These are phyloP conservation scores for Rhynchosporium secalis DNA, from an alignment of 2,329 filamentous ascomycete genomes.

Conservation along the genomic window DNA sequence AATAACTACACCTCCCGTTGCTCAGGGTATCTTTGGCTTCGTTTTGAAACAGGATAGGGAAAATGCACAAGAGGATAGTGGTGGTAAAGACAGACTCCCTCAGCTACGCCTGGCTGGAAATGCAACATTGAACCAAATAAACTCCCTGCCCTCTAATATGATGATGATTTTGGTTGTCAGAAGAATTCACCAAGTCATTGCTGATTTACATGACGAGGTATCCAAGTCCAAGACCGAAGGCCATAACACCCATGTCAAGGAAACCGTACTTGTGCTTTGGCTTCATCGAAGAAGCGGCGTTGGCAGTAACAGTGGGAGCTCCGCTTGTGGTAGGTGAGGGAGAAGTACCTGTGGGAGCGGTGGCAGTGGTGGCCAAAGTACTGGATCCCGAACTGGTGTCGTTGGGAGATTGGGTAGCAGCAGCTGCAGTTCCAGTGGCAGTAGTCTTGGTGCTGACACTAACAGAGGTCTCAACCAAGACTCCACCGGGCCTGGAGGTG, in stretches of 20 bases:
- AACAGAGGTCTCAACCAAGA: constrained; percentile 7
- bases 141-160: constrained; percentile 2
- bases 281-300: constrained; percentile 22
- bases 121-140: constrained; percentile 16
- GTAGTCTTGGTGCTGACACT: constrained; percentile 5
- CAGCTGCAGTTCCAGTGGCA: constrained; percentile 12
- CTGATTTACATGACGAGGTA: constrained; percentile 39
- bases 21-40: constrained; percentile 13
- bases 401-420: constrained; percentile 19
- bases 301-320: constrained; percentile 33
- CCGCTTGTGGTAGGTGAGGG: constrained; percentile 12
- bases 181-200: not conserved
- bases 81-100: constrained; percentile 1
- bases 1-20: constrained; percentile 1
- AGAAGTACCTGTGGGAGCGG: constrained; percentile 35
- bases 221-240: constrained; percentile 37
- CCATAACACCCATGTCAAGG: constrained; percentile 36
- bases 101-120: constrained; percentile 13
- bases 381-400: constrained; percentile 16
- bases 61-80: constrained; percentile 1
- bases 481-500: constrained; percentile 14
- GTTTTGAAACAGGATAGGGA: not conserved
- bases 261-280: constrained; percentile 34
- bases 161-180: not conserved
- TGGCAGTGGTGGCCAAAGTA: constrained; percentile 22